These are phyloP conservation scores for Zizania latifolia DNA, from an alignment of 176 grass and related monocot genomes.

Conservation along the genomic window DNA sequence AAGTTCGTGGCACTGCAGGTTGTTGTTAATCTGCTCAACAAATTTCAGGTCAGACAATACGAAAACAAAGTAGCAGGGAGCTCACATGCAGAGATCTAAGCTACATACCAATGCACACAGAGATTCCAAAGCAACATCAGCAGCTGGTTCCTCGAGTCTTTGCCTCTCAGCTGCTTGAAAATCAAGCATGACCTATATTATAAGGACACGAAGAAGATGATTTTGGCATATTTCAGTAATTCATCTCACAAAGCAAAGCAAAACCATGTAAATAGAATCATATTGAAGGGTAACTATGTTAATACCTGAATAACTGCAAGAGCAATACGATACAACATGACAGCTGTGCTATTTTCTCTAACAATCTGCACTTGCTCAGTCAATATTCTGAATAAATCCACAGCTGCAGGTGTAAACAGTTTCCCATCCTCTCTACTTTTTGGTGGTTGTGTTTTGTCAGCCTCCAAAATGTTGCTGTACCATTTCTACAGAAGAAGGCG, in stretches of 20 bases:
- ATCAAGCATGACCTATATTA: slow-evolving; percentile 98
- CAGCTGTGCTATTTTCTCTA: slow-evolving; percentile 91
- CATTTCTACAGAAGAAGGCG: slow-evolving; percentile 80
- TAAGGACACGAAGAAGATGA: slow-evolving; percentile 26
- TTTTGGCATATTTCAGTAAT: slow-evolving; percentile 3
- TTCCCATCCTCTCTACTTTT: slow-evolving; percentile 84
- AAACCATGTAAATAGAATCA: too few species aligned
- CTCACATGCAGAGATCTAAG: slow-evolving; percentile 1
- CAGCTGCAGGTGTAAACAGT: slow-evolving; percentile 88
- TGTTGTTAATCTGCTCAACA: slow-evolving; percentile 85
- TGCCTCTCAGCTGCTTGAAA: slow-evolving; percentile 97
- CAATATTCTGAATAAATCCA: slow-evolving; percentile 97
- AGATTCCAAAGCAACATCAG: slow-evolving; percentile 75
- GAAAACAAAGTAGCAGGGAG: slow-evolving; percentile 9
- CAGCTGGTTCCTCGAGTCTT: slow-evolving; percentile 86
- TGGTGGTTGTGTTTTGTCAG: slow-evolving; percentile 92
- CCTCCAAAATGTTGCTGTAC: slow-evolving; percentile 98
- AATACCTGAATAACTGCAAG: slow-evolving; percentile 93
- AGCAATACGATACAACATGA: slow-evolving; percentile 97
- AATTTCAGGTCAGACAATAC: slow-evolving; percentile 33
- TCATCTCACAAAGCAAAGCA: background rate
- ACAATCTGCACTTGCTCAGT: slow-evolving; percentile 97
- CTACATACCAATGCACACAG: slow-evolving; percentile 83
- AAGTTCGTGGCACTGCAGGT: slow-evolving; percentile 80
- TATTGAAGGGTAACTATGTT: slow-evolving; percentile 1